A percentile compares a stretch with the other conserved stretches of the same genome.
phyloP scores from a whole-genome alignment of 352 stramenopile genomes.

The Phytophthora ramorum region DNA sequence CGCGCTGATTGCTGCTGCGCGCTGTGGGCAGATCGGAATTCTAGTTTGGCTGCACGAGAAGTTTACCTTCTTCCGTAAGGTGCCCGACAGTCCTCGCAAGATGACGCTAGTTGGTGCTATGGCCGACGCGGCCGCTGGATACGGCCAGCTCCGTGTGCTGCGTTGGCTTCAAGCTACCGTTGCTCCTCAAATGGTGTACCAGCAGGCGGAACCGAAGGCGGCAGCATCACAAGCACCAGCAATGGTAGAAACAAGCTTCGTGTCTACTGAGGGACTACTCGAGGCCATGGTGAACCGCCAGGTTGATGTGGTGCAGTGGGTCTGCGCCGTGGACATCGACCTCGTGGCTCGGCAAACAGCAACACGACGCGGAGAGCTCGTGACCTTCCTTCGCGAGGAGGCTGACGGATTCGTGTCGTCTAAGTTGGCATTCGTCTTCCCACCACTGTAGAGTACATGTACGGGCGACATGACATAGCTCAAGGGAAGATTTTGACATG shows the following conservation, averaged over 20 bases:
- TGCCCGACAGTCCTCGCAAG: conserved; percentile 27
- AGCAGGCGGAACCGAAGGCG: neutral
- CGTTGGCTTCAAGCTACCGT: conserved; percentile 36
- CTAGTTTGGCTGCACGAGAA: conserved; percentile 36
- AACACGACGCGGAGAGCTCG: conserved; percentile 31
- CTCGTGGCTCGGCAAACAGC: conserved; percentile 31
- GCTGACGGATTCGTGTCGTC: conserved; percentile 36
- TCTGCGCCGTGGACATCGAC: conserved; percentile 32
- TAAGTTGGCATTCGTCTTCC: conserved; percentile 37
- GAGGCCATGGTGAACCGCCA: conserved; percentile 38
- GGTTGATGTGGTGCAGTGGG: conserved; percentile 47
- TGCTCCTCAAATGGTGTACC: conserved; percentile 18
- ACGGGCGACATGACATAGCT: neutral
- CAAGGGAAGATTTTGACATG: conserved; percentile 4
- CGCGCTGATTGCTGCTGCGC: conserved; percentile 32
- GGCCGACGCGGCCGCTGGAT: conserved; percentile 35
- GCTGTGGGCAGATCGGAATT: conserved; percentile 30
- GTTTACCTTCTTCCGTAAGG: conserved; percentile 38
- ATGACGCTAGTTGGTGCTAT: conserved; percentile 28
- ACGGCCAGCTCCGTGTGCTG: conserved; percentile 43
- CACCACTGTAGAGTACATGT: conserved; percentile 24
- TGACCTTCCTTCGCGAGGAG: conserved; percentile 37
- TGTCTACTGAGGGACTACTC: conserved; percentile 37
- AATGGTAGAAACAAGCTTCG: conserved; percentile 32
- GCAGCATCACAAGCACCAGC: neutral